phyloP scores from a whole-genome alignment of 140 eudicot genomes.

The Anethum foeniculum region DNA sequence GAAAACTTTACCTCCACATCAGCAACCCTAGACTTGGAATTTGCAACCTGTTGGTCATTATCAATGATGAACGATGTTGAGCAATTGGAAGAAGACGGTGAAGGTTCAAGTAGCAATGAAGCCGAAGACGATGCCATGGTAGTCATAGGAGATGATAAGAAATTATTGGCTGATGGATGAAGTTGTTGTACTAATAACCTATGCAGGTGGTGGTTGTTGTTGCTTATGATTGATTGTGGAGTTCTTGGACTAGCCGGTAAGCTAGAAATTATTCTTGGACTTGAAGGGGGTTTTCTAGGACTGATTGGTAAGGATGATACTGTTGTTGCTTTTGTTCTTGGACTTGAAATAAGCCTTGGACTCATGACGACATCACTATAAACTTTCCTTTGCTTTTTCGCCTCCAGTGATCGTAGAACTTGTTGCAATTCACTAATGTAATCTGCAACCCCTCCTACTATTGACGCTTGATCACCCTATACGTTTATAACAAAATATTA shows the following conservation, averaged over 20 bases:
- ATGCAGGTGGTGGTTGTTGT: constrained; percentile 46
- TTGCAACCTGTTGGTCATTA: constrained; percentile 72
- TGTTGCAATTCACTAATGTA: constrained; percentile 87
- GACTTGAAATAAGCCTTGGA: constrained; percentile 68
- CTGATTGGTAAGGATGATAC: constrained; percentile 41
- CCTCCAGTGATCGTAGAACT: constrained; percentile 74
- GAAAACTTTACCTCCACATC: constrained; percentile 88
- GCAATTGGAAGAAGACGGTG: constrained; percentile 34
- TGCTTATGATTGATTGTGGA: constrained; percentile 46
- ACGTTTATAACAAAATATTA: neutral
- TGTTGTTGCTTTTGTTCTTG: constrained; percentile 25
- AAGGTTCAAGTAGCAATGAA: constrained; percentile 29
- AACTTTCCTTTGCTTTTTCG: constrained; percentile 79
- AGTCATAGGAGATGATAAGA: neutral
- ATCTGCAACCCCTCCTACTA: constrained; percentile 85
- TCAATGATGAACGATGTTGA: constrained; percentile 22
- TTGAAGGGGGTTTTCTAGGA: constrained; percentile 78
- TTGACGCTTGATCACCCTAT: constrained; percentile 97
- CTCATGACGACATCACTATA: constrained; percentile 61
- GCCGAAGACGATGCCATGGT: neutral
- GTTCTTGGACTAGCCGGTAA: constrained; percentile 89
- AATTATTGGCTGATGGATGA: constrained; percentile 3
- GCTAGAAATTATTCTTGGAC: constrained; percentile 60
- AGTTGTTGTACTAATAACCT: constrained; percentile 12
- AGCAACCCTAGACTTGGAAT: constrained; percentile 70